Evolutionary conservation across 2,329 filamentous ascomycete genomes (phyloP).

Genomic region (Ambrosiella beaveri): DNA sequence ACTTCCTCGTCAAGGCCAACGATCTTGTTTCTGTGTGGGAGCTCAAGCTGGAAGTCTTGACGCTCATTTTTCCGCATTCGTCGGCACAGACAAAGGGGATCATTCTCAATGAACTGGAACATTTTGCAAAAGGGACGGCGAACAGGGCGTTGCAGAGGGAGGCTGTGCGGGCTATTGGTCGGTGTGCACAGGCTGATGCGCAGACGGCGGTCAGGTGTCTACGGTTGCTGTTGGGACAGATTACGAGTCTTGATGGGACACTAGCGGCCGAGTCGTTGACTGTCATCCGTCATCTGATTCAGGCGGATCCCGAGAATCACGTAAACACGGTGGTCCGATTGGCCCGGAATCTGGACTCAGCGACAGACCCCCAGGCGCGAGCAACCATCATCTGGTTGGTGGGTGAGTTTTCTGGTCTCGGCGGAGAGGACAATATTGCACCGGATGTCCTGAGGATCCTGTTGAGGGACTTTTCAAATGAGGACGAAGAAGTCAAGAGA

Average conservation of each 20-base stretch:
- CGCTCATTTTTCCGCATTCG: constrained; percentile 75
- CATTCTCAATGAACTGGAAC: constrained; percentile 81
- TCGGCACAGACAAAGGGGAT: constrained; percentile 62
- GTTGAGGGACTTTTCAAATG: constrained; percentile 65
- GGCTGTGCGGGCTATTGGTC: constrained; percentile 79
- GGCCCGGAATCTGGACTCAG: constrained; percentile 79
- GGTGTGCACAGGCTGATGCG: constrained; percentile 68
- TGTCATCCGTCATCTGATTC: constrained; percentile 87
- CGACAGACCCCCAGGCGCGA: constrained; percentile 70
- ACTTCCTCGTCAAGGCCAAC: constrained; percentile 70
- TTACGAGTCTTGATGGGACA: constrained; percentile 72
- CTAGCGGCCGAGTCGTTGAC: constrained; percentile 86
- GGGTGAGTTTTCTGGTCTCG: constrained; percentile 72
- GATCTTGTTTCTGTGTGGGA: constrained; percentile 74
- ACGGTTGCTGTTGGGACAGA: constrained; percentile 65
- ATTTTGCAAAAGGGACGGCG: constrained; percentile 56
- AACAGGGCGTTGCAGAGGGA: constrained; percentile 70
- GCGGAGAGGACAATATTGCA: constrained; percentile 74
- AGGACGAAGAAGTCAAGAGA: constrained; percentile 71
- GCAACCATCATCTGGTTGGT: constrained; percentile 97
- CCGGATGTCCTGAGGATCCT: constrained; percentile 82
- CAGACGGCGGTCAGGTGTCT: constrained; percentile 63
- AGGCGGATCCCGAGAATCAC: constrained; percentile 70
- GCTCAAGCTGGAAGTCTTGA: constrained; percentile 79
- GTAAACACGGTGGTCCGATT: constrained; percentile 71